Evolutionary conservation across 805 yeast genomes (phyloP), one percentile per base, ranked within the genome.

Genomic region (Pichia nanzhaoensis): DNA sequence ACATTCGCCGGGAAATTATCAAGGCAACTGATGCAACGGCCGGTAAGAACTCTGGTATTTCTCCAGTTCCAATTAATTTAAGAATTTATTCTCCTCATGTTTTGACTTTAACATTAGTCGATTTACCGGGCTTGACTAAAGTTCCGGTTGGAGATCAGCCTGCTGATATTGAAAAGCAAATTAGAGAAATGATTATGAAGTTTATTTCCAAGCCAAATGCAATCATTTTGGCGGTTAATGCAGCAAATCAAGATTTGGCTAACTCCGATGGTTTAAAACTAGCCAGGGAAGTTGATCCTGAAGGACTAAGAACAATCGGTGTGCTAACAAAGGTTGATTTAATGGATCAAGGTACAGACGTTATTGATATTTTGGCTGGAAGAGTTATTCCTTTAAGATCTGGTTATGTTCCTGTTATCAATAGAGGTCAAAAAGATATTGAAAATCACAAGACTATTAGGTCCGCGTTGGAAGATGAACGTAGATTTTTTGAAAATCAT

Each of bases 81-180:
- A 82, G 96, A 63, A 84, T 93, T 49, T 90, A 77, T 66, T 88
- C 96, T 21, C 98, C 99, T 19, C 89, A 88, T 56, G 98, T 91
- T 38, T 73, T 91, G 53, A 90, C 96, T 17, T 77, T 91, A 62
- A 93, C 99, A 7, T 75, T 93, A 57, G 97, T 93, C 34, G 99
- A 93, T 68, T 75, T 93, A 58, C 99, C 99, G 9, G 99, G 99
- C 49, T 77, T 93, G 59, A 93, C 99, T 34, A 93, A 93, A 64
- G 99, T 93, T 33, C 99, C 99, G 4, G 96, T 93, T 45, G 99
- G 99, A 41, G 99, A 93, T 68, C 99, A 93, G 68, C 99, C 99
- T 45, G 84, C 85, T 57, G 99, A 93, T 65, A 93, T 93, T 54
- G 99, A 93, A 69, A 80, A 76, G 53, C 97, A 88, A 68, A 93